Percentiles rank a stretch among this genome's conserved stretches.
These are phyloP conservation scores for Didymella sp. DNA, from an alignment of 2,329 filamentous ascomycete genomes.

Conservation along the genomic window DNA sequence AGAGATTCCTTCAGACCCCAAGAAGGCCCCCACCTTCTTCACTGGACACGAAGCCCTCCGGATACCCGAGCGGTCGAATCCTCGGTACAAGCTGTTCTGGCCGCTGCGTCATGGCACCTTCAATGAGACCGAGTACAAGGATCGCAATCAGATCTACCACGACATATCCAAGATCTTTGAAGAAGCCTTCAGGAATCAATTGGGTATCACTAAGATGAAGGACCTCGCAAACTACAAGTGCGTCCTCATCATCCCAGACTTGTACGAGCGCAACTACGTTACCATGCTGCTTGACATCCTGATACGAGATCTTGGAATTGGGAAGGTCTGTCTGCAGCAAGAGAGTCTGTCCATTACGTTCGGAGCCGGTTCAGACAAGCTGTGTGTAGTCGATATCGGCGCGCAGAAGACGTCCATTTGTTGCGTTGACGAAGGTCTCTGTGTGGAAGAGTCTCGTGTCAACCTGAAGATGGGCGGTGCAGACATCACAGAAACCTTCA, in stretches of 20 bases:
- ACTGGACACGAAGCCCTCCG: slow-evolving; percentile 82
- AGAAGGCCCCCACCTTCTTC: slow-evolving; percentile 75
- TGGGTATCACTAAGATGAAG: slow-evolving; percentile 77
- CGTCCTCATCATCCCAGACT: slow-evolving; percentile 94
- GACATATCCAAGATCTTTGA: slow-evolving; percentile 89
- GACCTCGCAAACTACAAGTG: slow-evolving; percentile 92
- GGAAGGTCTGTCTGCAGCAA: slow-evolving; percentile 89
- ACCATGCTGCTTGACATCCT: slow-evolving; percentile 83
- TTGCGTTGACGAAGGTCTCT: slow-evolving; percentile 95
- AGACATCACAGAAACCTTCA: slow-evolving; percentile 92
- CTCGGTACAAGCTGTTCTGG: slow-evolving; percentile 92
- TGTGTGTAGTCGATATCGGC: slow-evolving; percentile 94
- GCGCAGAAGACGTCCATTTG: slow-evolving; percentile 97
- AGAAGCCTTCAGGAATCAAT: slow-evolving; percentile 82
- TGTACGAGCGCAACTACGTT: slow-evolving; percentile 95
- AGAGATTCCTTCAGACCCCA: slow-evolving; percentile 68
- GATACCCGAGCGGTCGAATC: slow-evolving; percentile 86
- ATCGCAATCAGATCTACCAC: slow-evolving; percentile 79
- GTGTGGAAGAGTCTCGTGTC: slow-evolving; percentile 90
- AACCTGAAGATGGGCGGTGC: slow-evolving; percentile 93
- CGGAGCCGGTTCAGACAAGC: slow-evolving; percentile 90
- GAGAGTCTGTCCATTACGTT: slow-evolving; percentile 95
- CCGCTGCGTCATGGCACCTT: slow-evolving; percentile 85
- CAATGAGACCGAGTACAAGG: slow-evolving; percentile 87
- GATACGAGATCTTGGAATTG: slow-evolving; percentile 89